Evolutionary conservation across 345 rosid genomes (phyloP), one percentile per base, ranked within the genome.

Genomic region (Acer negundo): DNA sequence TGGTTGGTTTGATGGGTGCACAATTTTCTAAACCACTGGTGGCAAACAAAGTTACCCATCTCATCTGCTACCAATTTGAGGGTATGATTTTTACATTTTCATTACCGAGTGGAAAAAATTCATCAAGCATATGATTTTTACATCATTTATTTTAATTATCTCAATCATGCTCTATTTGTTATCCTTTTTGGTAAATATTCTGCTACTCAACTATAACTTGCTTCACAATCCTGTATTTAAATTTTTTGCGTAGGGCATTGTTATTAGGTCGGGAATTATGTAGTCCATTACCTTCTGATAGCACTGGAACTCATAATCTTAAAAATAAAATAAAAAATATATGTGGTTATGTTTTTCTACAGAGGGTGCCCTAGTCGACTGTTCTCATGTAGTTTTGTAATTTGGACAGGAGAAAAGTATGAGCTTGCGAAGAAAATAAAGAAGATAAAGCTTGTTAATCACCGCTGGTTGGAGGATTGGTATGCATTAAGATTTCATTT

Each of bases 391-490:
- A 22, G 61, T 31, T 69, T 17, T 64, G 62, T 76, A 69, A 75
- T 79, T 62, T 79, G 74, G 71, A 44, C 80, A 95, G 99, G 98
- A 76, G 98, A 97, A 81, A 97, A 97, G 88, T 97, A 92, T 75
- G 97, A 92, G 81, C 89, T 97, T 75, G 99, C 99, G 69, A 86
- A 85, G 85, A 92, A 84, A 84, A 80, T 90, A 68, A 87, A 85
- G 85, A 90, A 16, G 82, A 93, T 94, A 81, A 97, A 91, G 81
- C 87, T 97, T 75, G 90, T 94, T 49, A 94, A 94, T 66, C 99
- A 94, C 75, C 90, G 81, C 2, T 97, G 99, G 99, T 85, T 97
- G 86, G 98, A 90, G 76, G 95, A 91, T 75, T 88, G 99, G 99
- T 94, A 85, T 72, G 90, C 67, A 67, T 64, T 24, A 19, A 16